Base-by-base conservation (phyloP, 352 stramenopile species). In the Nothophytophthora sp. region DNA sequence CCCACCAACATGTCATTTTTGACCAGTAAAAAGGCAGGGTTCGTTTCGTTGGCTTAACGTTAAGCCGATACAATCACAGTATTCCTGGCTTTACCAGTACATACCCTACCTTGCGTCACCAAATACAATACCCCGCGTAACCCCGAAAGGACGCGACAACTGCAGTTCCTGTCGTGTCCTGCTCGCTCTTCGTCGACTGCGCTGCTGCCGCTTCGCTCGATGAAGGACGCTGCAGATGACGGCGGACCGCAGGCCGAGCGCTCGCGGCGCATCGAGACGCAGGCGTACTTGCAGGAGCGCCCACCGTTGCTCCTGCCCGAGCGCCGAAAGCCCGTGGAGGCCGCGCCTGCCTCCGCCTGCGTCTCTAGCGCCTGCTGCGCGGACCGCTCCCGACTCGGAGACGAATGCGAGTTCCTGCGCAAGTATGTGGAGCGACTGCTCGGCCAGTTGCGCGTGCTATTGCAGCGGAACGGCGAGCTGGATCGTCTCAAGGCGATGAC, bases 391-490 rank as follows among this genome's bases (percentile, higher is more conserved):
- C 49, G 71, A 29, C 56, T 90, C 12, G 38, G 60, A 7, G 74
- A 89, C 13, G 82, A 93, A 42, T 78, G 87, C 32, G 55, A 67
- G 19, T 91, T 91, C 50, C 39, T 93, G 9, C 64, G 67, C 12
- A 69, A 68, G 18, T 93, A 91, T 24, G 71, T 87, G 5, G 76
- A 90, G 63, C 67, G 80, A 8, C 39, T 91, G 19, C 46, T 93
- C 24, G 67, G 78, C 16, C 78, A 90, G 41, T 47, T 93, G 6
- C 71, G 82, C 11, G 23, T 47, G 2, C 40, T 88, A 16, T 50
- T 93, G 18, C 62, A 83, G 20, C 88, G 84, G 24, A 70, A 93
- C 24, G 76, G 80, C 8, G 82, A 93, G 43, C 51, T 91, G 19
- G 80, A 93, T 28, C 72, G 72, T n/a, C 76, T 93, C 12, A 87